Conservation (phyloP, 2,329 filamentous ascomycete species). For the Talaromyces sp. region DNA sequence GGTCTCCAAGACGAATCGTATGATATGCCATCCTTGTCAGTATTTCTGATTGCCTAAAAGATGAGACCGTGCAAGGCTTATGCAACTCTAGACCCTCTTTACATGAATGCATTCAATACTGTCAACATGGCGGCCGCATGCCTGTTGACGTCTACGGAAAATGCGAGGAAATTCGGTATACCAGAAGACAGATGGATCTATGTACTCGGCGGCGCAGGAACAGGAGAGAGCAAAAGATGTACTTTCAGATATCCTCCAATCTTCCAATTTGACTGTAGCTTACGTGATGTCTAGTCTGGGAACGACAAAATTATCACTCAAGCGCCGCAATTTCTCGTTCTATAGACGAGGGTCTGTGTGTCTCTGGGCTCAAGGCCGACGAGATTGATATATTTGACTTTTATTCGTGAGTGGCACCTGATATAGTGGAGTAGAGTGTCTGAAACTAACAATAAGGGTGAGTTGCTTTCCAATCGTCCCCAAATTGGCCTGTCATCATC, state of each 20-base stretch:
- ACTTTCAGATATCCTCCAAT: slow-evolving; percentile 22
- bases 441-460: not conserved
- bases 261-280: not conserved
- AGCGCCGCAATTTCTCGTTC: slow-evolving; percentile 58
- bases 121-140: slow-evolving; percentile 62
- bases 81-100: slow-evolving; percentile 53
- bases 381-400: slow-evolving; percentile 62
- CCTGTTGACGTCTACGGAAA: slow-evolving; percentile 56
- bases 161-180: slow-evolving; percentile 54
- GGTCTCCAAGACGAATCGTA: slow-evolving; percentile 56
- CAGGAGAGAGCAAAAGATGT: slow-evolving; percentile 56
- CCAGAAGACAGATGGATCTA: slow-evolving; percentile 60
- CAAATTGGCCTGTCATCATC: slow-evolving; percentile 60
- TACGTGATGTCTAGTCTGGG: slow-evolving; percentile 52
- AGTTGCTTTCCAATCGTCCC: slow-evolving; percentile 68
- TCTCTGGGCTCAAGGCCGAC: slow-evolving; percentile 46
- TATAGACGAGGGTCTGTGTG: slow-evolving; percentile 51
- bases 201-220: slow-evolving; percentile 61
- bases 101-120: slow-evolving; percentile 70
- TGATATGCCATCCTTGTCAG: slow-evolving; percentile 66
- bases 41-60: slow-evolving; percentile 6
- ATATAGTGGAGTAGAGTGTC: not conserved
- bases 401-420: slow-evolving; percentile 51
- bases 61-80: not conserved
- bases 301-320: slow-evolving; percentile 55